Base-by-base conservation (phyloP, 2,329 filamentous ascomycete genomes). In the Colletotrichum sp. region DNA sequence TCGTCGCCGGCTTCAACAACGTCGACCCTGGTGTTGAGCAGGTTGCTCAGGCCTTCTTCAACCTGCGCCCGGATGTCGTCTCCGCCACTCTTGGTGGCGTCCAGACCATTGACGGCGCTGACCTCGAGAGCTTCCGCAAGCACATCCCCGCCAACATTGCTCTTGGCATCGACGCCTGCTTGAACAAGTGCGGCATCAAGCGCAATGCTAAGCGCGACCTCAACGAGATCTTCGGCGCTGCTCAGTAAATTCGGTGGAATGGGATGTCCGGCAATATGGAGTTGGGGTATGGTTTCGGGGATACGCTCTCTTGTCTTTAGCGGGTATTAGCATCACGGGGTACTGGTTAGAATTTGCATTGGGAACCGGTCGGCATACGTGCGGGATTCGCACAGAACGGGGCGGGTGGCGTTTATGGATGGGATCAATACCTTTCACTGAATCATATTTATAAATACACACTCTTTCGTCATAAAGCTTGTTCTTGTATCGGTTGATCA, bases 141-240 rank as follows among this genome's bases (percentile, higher is more conserved):
- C 71, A 78, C 38, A 86, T 87, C 66, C 89, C 89, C 1, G 82
- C 79, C 8, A 88, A 87, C 73, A 82, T 90, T 66, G 89, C 89
- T 5, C 79, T 85, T 33, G 88, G 87, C 69, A 85, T 90, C 33
- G 86, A 90, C 70, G 78, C 81, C 21, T 91, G 89, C 78, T 76
- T 90, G 74, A 80, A 82, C 69, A 87, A 84, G 79, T 90, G 89
- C 77, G 81, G 81, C 33, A 84, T 87, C 61, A 75, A 80, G 74
- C 81, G 83, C 24, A 82, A 82, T 62, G 77, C 76, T 1, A 83
- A 82, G 79, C 76, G 81, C 8, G 76, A 78, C 51, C n/a, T 81
- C 27, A 72, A 76, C 43, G 76, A 79, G 64, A 66, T 81, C 38
- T 71, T 73, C 18, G 63, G 43, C 47, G 47, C 63, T 24, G 11